Base-by-base conservation (phyloP, 1,284 basidiomycete genomes). In the Mycosarcoma mackinlayi region DNA sequence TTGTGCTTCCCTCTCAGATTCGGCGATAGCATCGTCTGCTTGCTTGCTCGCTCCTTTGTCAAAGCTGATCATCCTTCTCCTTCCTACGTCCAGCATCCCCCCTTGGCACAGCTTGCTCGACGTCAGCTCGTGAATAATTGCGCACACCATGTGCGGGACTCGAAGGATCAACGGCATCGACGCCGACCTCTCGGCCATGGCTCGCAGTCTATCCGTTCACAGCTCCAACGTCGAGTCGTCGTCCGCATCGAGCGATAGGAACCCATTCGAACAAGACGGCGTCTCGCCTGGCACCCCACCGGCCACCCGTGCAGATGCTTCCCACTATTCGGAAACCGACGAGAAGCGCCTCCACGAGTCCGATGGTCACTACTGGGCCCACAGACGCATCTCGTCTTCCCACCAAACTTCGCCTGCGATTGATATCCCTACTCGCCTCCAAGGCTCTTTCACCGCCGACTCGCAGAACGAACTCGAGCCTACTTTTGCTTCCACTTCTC, bases 341-440 rank as follows among this genome's bases (percentile, higher is more conserved):
- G 75, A 77, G 45, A 77, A 76, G 63, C 65, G 63, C 9, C 57
- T 75, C 13, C 75, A 76, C 48, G 69, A 77, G 49, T 54, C 62
- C 16, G 67, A 76, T 13, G 70, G 66, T 23, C 71, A 76, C 52
- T 70, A 54, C 34, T 73, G 70, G 70, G 70, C 70, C 13, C 70
- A 73, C 19, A 47, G 70, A 42, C 73, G 72, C 23, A 49, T 72
- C 40, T 72, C 61, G 10, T 63, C 66, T 10, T 62, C 65, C 13
- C 56, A 58, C 39, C 57, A 53, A 3, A 58, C 33, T 19, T 42
- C 53, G 6, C 49, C 69, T 30, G 63, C 67, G 9, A 53, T 73
- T 30, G 67, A 62, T 40, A 59, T 65, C 14, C 66, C 61, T 1
- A 39, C 60, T 9, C 52, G 65, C 21, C 57, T 62, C 9, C 55